phyloP scores from a whole-genome alignment of 2,329 filamentous ascomycete genomes.

The Pseudogymnoascus sp. region DNA sequence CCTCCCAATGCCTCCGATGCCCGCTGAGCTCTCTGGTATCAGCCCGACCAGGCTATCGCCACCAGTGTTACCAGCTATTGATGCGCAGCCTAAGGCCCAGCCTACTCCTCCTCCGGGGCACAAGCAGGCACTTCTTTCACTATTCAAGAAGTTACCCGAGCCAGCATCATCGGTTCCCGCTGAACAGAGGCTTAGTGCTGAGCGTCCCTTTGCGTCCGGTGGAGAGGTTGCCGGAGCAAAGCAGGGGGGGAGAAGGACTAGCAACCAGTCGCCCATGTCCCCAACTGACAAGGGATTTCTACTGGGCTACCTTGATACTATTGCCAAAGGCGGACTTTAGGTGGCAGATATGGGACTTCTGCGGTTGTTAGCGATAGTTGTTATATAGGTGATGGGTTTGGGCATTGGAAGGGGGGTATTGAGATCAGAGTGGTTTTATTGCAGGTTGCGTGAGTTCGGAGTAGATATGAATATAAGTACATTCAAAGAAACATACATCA shows the following conservation, averaged over 20 bases:
- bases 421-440: not conserved
- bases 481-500: not conserved
- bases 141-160: slow-evolving; percentile 22
- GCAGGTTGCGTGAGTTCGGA: not conserved
- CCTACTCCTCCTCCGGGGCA: slow-evolving; percentile 36
- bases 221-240: not conserved
- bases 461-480: not conserved
- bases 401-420: not conserved
- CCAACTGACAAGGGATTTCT: slow-evolving; percentile 69
- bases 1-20: slow-evolving; percentile 22
- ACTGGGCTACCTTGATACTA: slow-evolving; percentile 60
- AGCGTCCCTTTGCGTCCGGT: not conserved
- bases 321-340: slow-evolving; percentile 17
- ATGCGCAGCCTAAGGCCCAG: not conserved
- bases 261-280: slow-evolving; percentile 49
- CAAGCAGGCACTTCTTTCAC: slow-evolving; percentile 34
- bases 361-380: slow-evolving; percentile 1
- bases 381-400: slow-evolving; percentile 1
- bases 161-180: not conserved
- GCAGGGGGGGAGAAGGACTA: slow-evolving; percentile 29
- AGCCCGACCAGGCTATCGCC: slow-evolving; percentile 24
- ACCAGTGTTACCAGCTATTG: slow-evolving; percentile 10
- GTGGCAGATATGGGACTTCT: not conserved
- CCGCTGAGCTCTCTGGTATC: slow-evolving; percentile 15
- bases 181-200: not conserved